phyloP scores from a whole-genome alignment of 169 alveolate genomes.

The Eimeria tenella region DNA sequence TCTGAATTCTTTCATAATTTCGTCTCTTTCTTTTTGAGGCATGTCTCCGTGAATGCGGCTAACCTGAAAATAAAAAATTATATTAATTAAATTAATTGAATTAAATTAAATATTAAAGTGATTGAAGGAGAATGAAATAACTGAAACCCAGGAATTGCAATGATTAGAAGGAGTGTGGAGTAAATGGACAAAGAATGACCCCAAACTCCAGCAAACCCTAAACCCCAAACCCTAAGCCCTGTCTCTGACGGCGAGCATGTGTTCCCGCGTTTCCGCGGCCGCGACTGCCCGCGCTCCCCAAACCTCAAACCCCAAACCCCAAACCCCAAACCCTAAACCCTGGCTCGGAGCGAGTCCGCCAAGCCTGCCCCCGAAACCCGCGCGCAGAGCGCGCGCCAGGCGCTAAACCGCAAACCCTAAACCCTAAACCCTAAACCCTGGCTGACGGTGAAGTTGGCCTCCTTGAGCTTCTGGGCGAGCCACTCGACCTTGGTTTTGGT shows the following conservation, averaged over 20 bases:
- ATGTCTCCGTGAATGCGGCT: conserved; percentile 98
- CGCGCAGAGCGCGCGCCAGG: too few species aligned
- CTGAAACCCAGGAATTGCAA: not conserved
- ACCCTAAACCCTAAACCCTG: conserved; percentile 35
- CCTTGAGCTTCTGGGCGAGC: conserved; percentile 98
- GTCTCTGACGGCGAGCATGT: not conserved
- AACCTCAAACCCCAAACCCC: not conserved
- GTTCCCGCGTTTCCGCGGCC: not conserved
- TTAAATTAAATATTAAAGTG: not conserved
- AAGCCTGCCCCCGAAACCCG: too few species aligned
- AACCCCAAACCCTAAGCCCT: not conserved
- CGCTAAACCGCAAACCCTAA: conserved; percentile 30
- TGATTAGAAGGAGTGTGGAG: not conserved
- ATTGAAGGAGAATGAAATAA: not conserved
- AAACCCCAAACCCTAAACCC: too few species aligned
- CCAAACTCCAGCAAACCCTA: not conserved
- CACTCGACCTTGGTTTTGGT: conserved; percentile 94
- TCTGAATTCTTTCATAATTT: conserved; percentile 95
- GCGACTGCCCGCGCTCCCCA: conserved; percentile 53
- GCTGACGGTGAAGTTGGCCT: conserved; percentile 96
- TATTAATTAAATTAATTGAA: not conserved
- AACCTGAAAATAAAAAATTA: conserved; percentile 79
- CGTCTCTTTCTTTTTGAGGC: conserved; percentile 98
- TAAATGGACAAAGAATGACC: not conserved
- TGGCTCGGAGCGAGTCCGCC: too few species aligned